Percentiles rank a stretch among this genome's conserved stretches.
Conservation (phyloP, 345 rosid genomes). For the Eucalyptus leucophloia region DNA sequence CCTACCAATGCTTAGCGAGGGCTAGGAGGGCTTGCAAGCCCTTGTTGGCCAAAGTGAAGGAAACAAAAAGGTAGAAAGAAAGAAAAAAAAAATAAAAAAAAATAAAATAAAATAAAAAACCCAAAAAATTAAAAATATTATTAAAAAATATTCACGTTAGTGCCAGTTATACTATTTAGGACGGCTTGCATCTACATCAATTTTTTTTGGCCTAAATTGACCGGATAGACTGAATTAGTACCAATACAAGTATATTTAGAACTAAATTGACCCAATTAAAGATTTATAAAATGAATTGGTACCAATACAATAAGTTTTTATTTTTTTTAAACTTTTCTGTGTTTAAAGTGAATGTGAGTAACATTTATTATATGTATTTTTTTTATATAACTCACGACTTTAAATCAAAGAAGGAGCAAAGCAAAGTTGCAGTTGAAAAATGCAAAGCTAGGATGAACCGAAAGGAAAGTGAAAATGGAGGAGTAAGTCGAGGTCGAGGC, state of each 20-base stretch:
- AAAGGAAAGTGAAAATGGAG: background rate
- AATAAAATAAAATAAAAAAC: too few relatives aligned
- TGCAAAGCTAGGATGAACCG: background rate
- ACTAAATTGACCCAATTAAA: rapidly evolving
- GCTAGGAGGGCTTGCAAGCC: too few relatives aligned
- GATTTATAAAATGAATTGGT: rapidly evolving
- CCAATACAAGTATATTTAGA: rapidly evolving
- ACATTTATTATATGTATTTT: too few relatives aligned
- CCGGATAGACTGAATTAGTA: rapidly evolving
- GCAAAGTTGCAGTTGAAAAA: background rate
- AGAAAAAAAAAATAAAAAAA: too few relatives aligned
- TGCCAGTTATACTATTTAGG: rapidly evolving
- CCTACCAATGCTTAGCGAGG: rapidly evolving
- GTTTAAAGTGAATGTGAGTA: rapidly evolving
- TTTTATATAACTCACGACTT: background rate
- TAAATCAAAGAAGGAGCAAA: background rate
- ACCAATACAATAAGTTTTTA: rapidly evolving
- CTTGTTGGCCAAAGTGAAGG: rapidly evolving
- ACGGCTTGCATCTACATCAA: rapidly evolving
- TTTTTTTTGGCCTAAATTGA: rapidly evolving
- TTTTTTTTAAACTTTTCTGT: rapidly evolving
- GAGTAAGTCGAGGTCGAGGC: background rate
- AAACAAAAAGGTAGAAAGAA: rapidly evolving
- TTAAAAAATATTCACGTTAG: rapidly evolving
- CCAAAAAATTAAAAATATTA: rapidly evolving